Evolutionary conservation across 2,329 filamentous ascomycete genomes (phyloP).

Genomic region (Pseudofabraea citricarpa): DNA sequence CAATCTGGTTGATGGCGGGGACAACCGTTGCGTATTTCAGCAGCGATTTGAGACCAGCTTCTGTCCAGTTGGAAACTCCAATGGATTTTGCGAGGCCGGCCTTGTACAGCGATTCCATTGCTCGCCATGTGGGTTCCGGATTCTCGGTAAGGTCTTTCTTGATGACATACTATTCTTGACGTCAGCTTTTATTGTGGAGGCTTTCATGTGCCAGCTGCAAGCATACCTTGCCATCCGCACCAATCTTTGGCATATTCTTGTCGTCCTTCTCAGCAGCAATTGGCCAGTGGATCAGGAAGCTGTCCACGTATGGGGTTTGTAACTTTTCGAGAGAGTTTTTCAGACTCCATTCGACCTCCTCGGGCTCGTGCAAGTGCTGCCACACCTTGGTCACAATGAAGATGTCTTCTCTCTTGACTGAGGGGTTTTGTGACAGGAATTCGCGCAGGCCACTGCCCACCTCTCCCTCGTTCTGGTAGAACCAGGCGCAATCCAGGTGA

Average conservation of each 20-base stretch:
- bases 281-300: slow-evolving; percentile 82
- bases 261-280: slow-evolving; percentile 70
- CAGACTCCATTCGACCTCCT: slow-evolving; percentile 63
- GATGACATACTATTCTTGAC: slow-evolving; percentile 46
- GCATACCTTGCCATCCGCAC: slow-evolving; percentile 45
- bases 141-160: slow-evolving; percentile 62
- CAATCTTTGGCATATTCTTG: slow-evolving; percentile 56
- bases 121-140: slow-evolving; percentile 65
- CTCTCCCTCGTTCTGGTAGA: slow-evolving; percentile 77
- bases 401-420: slow-evolving; percentile 69
- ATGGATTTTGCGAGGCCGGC: slow-evolving; percentile 55
- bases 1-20: slow-evolving; percentile 51
- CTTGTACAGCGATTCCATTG: slow-evolving; percentile 62
- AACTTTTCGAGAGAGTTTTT: slow-evolving; percentile 68
- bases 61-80: slow-evolving; percentile 56
- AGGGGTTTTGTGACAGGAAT: slow-evolving; percentile 54
- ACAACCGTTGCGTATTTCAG: slow-evolving; percentile 41
- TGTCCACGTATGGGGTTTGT: slow-evolving; percentile 74
- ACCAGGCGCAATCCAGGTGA: slow-evolving; percentile 69
- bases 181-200: too few species aligned
- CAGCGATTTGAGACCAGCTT: slow-evolving; percentile 48
- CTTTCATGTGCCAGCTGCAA: too few species aligned
- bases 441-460: slow-evolving; percentile 74
- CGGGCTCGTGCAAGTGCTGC: slow-evolving; percentile 65
- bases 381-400: slow-evolving; percentile 86